Base-by-base conservation (phyloP, 768 basidiomycete species). In the Tremella mesenterica region DNA sequence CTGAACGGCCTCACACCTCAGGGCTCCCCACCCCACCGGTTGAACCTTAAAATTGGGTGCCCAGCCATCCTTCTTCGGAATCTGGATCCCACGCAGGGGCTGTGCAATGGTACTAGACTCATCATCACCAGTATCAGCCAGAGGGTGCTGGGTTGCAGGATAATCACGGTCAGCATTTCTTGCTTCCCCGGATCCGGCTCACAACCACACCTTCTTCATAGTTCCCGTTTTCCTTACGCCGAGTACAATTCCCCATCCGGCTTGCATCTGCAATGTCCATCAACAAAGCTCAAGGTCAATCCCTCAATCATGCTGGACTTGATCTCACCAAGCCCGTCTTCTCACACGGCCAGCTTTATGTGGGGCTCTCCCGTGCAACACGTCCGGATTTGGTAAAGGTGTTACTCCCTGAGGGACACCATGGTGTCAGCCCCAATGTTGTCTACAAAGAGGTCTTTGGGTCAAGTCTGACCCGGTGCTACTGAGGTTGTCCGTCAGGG, bases 281-380 rank as follows among this genome's bases (percentile, higher is more conserved):
- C 60, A 79, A 80, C 67, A 80, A 79, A 58, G 54, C 77, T 1
- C 77, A 79, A 67, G 78, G 79, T 4, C 79, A 79, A 64, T 78
- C 76, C n/a, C 70, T 79, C 5, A 58, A 72, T 43, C 36, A 67
- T 64, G 76, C 79, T 46, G 78, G 77, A 1, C 28, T 79, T 14
- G 74, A 79, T 57, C 57, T 79, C 0, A 58, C 66, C 76, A 6
- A 6, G 25, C 45, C 45, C n/a, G 20, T 23, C 20, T 47, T 47
- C 27, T n/a, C 12, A 20, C 45, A 47, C 26, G 45, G 45, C 12
- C 45, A 47, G 25, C 45, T 47, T 14, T 47, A 47, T 47, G 45
- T 47, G 79, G 71, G 75, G 77, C 50, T 79, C 0, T 78, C 77
- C 27, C 62, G 75, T 25, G 62, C 59, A 12, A 78, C 75, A 31